Conservation (phyloP, 2,329 filamentous ascomycete genomes). For the Alternaria arborescens region DNA sequence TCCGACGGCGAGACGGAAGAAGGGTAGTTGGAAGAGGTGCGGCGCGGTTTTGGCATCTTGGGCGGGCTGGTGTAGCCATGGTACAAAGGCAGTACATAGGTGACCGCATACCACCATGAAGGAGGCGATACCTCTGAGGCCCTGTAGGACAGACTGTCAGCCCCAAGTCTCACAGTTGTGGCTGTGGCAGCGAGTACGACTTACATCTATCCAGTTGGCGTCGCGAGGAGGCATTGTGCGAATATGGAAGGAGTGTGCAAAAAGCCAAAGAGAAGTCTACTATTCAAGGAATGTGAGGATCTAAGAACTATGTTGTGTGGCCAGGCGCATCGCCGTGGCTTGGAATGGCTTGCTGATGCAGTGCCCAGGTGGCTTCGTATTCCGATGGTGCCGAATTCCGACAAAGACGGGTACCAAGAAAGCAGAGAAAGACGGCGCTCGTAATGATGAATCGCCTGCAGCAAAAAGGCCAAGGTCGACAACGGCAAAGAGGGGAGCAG, state of each 20-base stretch:
- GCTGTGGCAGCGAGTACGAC: slow-evolving; percentile 21
- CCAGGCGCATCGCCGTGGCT: slow-evolving; percentile 24
- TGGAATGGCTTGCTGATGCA: slow-evolving; percentile 1
- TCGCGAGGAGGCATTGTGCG: slow-evolving; percentile 47
- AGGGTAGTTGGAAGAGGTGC: slow-evolving; percentile 65
- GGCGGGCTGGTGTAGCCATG: slow-evolving; percentile 52
- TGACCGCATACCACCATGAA: slow-evolving; percentile 56
- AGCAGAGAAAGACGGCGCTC: slow-evolving; percentile 4
- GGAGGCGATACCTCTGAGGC: slow-evolving; percentile 54
- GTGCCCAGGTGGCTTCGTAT: slow-evolving; percentile 4
- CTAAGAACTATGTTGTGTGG: slow-evolving; percentile 12
- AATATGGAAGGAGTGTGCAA: slow-evolving; percentile 6
- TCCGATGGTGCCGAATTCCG: slow-evolving; percentile 8
- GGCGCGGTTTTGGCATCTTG: slow-evolving; percentile 56
- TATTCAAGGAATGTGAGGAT: slow-evolving; percentile 16
- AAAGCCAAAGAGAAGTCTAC: slow-evolving; percentile 19
- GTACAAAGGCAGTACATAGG: slow-evolving; percentile 53
- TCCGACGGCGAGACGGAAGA: slow-evolving; percentile 66
- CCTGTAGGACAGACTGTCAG: slow-evolving; percentile 44
- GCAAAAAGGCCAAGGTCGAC: neutral
- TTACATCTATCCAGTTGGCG: slow-evolving; percentile 52
- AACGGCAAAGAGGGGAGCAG: slow-evolving; percentile 2
- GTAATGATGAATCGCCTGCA: slow-evolving; percentile 4
- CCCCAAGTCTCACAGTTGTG: slow-evolving; percentile 21
- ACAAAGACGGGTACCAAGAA: slow-evolving; percentile 5